Conservation (phyloP, 2,329 filamentous ascomycete species). For the Macrophomina phaseolina region DNA sequence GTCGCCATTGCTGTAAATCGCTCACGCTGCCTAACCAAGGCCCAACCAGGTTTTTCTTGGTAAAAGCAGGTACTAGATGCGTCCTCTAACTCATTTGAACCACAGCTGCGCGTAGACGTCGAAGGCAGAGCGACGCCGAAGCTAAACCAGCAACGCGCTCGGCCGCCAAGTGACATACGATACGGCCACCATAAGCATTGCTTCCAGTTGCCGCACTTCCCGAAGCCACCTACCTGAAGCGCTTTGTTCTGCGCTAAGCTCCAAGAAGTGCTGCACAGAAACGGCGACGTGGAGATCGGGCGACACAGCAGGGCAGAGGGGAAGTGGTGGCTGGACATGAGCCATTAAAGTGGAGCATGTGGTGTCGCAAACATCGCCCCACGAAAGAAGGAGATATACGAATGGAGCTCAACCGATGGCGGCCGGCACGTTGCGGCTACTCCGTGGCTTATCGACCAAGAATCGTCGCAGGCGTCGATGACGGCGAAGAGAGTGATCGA, state of each 20-base stretch:
- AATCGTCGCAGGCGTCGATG: not conserved
- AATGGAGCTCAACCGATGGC: not conserved
- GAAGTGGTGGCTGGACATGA: not conserved
- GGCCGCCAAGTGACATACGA: not conserved
- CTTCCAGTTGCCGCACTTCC: not conserved
- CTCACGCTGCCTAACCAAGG: not conserved
- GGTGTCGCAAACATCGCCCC: slow-evolving; percentile 3
- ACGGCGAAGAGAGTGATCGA: slow-evolving; percentile 4
- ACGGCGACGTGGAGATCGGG: slow-evolving; percentile 6
- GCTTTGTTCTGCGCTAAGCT: not conserved
- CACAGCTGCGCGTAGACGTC: not conserved
- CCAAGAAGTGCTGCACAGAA: slow-evolving; percentile 3
- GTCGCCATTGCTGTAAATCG: not conserved
- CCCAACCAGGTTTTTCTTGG: not conserved
- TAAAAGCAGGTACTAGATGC: not conserved
- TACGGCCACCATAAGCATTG: not conserved
- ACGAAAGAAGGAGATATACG: not conserved
- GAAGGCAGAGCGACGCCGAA: not conserved
- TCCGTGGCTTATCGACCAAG: not conserved
- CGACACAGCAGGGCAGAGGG: not conserved
- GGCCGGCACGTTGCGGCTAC: not conserved
- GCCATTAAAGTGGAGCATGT: slow-evolving; percentile 15
- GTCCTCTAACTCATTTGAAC: not conserved
- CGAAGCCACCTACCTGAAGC: not conserved
- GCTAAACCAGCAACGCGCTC: not conserved